These are phyloP conservation scores for Pterocarpus santalinus DNA, from an alignment of 306 rosid species.

Conservation along the genomic window DNA sequence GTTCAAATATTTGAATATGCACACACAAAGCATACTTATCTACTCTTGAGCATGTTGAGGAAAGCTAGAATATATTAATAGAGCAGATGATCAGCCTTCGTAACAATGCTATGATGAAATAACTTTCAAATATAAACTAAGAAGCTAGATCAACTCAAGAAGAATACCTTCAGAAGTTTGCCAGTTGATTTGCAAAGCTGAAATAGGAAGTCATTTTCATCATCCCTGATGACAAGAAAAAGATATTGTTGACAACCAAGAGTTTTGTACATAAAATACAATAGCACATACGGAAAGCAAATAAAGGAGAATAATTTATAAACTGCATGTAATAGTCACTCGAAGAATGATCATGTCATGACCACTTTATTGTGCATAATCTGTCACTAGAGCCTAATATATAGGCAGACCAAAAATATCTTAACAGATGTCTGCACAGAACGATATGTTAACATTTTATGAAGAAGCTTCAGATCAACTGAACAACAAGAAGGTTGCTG, in stretches of 20 bases:
- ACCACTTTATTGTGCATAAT: slow-evolving; percentile 21
- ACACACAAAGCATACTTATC: background rate
- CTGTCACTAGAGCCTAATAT: background rate
- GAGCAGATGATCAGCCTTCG: background rate
- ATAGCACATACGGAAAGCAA: background rate
- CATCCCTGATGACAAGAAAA: slow-evolving; percentile 63
- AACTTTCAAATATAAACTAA: background rate
- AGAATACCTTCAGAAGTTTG: slow-evolving; percentile 78
- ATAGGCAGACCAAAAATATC: background rate
- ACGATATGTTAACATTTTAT: background rate
- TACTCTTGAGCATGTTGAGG: background rate
- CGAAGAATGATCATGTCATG: slow-evolving; percentile 10
- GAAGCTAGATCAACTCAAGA: slow-evolving; percentile 8
- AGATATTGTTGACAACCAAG: slow-evolving; percentile 20
- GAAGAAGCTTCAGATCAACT: background rate
- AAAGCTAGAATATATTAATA: background rate
- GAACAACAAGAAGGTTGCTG: background rate
- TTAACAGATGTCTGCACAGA: background rate
- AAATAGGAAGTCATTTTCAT: slow-evolving; percentile 85
- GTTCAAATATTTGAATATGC: background rate
- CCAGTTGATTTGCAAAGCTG: slow-evolving; percentile 85
- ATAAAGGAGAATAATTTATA: background rate
- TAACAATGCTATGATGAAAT: background rate
- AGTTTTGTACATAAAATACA: background rate
- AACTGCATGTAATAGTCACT: slow-evolving; percentile 20